phyloP scores from a whole-genome alignment of 306 rosid genomes.

The Fragaria ananassa region DNA sequence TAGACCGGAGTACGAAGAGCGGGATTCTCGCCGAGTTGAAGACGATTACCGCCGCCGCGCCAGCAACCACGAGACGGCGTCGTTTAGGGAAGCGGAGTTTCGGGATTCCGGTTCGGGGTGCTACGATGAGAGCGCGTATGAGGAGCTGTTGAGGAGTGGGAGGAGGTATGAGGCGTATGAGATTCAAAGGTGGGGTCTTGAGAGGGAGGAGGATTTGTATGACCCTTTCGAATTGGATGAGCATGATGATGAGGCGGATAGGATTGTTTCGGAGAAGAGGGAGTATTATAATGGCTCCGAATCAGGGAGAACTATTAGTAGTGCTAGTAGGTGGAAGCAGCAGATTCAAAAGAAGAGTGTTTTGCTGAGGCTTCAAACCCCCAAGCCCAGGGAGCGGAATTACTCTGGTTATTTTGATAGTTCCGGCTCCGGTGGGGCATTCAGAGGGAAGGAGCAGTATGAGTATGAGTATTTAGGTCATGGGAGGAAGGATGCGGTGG shows the following conservation, averaged over 20 bases:
- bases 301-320: conserved; percentile 40
- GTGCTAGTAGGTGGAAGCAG: conserved; percentile 68
- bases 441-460: conserved; percentile 54
- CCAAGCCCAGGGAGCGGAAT: conserved; percentile 48
- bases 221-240: conserved; percentile 36
- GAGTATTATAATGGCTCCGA: conserved; percentile 48
- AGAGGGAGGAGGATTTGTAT: conserved; percentile 30
- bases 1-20: conserved; percentile 27
- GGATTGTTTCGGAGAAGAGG: conserved; percentile 27
- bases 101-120: conserved; percentile 15
- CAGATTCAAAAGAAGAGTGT: conserved; percentile 93
- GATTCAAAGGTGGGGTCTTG: conserved; percentile 35
- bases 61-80: conserved; percentile 1
- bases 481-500: conserved; percentile 35
- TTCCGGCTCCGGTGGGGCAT: conserved; percentile 32
- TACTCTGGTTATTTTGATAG: conserved; percentile 48
- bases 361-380: conserved; percentile 67
- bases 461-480: conserved; percentile 34
- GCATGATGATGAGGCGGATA: conserved; percentile 31
- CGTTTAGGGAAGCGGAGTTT: conserved; percentile 17
- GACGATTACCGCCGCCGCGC: conserved; percentile 11
- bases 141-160: conserved; percentile 23
- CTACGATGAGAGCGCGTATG: conserved; percentile 18
- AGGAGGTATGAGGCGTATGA: conserved; percentile 20
- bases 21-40: background rate